Conservation (phyloP, 306 rosid genomes). For the Vigna hirtella region DNA sequence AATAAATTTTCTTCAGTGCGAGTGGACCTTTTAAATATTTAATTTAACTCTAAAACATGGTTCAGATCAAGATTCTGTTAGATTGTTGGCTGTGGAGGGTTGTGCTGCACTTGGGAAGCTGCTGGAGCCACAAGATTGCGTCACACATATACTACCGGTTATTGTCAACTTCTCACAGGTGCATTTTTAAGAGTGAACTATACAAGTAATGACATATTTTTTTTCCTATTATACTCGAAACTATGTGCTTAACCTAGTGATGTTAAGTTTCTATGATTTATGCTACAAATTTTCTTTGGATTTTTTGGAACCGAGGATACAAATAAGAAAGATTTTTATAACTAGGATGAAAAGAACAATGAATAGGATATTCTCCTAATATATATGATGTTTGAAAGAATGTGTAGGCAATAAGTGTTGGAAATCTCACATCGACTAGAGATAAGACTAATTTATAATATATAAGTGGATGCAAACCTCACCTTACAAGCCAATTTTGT, state of each 20-base stretch:
- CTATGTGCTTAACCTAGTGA: background rate
- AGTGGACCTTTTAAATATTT: background rate
- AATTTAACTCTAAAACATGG: background rate
- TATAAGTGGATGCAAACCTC: too few species aligned
- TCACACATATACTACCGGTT: constrained; percentile 78
- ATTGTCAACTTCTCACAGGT: constrained; percentile 92
- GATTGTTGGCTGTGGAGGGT: constrained; percentile 84
- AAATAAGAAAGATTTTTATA: too few species aligned
- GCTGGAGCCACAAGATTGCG: constrained; percentile 88
- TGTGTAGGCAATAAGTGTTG: too few species aligned
- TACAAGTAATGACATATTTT: background rate
- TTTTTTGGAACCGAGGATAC: too few species aligned
- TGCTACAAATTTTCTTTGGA: too few species aligned
- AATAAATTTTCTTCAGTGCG: background rate
- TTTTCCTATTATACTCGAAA: background rate
- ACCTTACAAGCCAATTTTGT: too few species aligned
- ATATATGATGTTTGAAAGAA: too few species aligned
- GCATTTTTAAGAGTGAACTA: constrained; percentile 5
- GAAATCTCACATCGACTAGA: too few species aligned
- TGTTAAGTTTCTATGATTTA: too few species aligned
- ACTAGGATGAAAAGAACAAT: too few species aligned
- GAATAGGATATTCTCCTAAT: too few species aligned
- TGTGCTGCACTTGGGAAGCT: constrained; percentile 89
- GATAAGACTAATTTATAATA: too few species aligned
- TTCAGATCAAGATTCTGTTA: constrained; percentile 88